Evolutionary conservation across 345 rosid genomes (phyloP), one percentile per base, ranked within the genome.

Genomic region (Mallotus nudiflorus): DNA sequence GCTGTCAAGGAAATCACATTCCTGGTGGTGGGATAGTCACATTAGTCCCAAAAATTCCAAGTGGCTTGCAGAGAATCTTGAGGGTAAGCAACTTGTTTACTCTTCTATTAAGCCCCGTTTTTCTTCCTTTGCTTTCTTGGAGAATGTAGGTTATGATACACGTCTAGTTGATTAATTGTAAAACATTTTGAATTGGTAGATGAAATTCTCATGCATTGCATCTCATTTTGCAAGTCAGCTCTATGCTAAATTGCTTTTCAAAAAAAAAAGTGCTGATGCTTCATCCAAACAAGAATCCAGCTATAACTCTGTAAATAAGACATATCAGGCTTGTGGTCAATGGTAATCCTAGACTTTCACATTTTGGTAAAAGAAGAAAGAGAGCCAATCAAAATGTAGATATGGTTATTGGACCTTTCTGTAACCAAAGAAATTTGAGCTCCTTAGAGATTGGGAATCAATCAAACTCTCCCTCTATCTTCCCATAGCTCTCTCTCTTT

Each of bases 1-100:
- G 70, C 70, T 72, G 10, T 57, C 74, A 19, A 77, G 45, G 62
- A 77, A 68, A 42, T 77, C 81, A 39, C 77, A 77, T 50, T 77
- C 77, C 24, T 77, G 81, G 81, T 77, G 81, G 81, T 73, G 82
- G 82, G 78, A 78, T 67, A 57, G 75, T 72, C 76, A 78, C 33
- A 64, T 77, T 37, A 74, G 69, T 42, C 70, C 82, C 13, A 78
- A 72, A 67, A 73, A 73, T 48, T 75, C 91, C 0, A 70, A 75
- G 53, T 89, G 86, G 78, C 84, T 84, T 55, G 76, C 74, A 25
- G 88, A 84, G 60, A 81, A 83, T 70, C 72, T 83, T 31, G 67
- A 84, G 66, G 88, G 98, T 92, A 71, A 76, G 77, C 44, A 12
- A 28, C 62, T 39, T 10, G 2, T 20, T 48, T 58, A 14, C 22